Evolutionary conservation across 1,139 yeast species (phyloP).

Genomic region (Taiozyma sp.): DNA sequence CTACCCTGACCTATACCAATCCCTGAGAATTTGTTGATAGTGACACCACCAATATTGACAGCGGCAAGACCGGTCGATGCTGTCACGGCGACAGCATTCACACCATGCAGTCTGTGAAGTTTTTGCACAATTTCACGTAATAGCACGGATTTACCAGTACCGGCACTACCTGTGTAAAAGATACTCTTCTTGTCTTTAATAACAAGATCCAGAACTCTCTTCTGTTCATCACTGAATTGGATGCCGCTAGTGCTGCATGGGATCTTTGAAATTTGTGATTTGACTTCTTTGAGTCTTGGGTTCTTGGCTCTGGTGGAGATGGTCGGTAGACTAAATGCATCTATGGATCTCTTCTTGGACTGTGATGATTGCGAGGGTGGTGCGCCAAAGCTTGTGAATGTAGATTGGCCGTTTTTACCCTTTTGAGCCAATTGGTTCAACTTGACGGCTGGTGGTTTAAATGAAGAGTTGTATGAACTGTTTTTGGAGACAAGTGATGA

Average conservation of each 20-base stretch:
- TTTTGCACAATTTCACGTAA: conserved; percentile 50
- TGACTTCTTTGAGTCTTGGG: conserved; percentile 14
- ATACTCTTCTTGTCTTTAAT: conserved; percentile 45
- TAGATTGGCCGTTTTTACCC: neutral
- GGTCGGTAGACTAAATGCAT: neutral
- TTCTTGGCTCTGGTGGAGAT: conserved; percentile 6
- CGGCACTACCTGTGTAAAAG: conserved; percentile 78
- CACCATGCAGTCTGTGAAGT: conserved; percentile 36
- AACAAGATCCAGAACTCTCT: conserved; percentile 44
- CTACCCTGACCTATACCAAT: conserved; percentile 64
- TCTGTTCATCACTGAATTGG: conserved; percentile 40
- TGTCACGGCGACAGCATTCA: conserved; percentile 62
- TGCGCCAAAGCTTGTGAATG: neutral
- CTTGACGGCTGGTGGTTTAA: neutral
- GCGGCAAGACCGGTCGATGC: conserved; percentile 96
- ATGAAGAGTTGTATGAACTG: neutral
- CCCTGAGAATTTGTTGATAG: conserved; percentile 74
- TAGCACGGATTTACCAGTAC: conserved; percentile 81
- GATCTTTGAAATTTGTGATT: neutral
- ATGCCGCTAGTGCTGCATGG: neutral
- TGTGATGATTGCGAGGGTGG: neutral
- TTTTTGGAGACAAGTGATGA: neutral
- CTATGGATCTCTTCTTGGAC: neutral
- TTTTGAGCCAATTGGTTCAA: neutral
- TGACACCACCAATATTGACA: conserved; percentile 76